Percentiles rank a stretch among this genome's conserved stretches.
Conservation (phyloP, 2,329 filamentous ascomycete genomes). For the Exophiala sp. region DNA sequence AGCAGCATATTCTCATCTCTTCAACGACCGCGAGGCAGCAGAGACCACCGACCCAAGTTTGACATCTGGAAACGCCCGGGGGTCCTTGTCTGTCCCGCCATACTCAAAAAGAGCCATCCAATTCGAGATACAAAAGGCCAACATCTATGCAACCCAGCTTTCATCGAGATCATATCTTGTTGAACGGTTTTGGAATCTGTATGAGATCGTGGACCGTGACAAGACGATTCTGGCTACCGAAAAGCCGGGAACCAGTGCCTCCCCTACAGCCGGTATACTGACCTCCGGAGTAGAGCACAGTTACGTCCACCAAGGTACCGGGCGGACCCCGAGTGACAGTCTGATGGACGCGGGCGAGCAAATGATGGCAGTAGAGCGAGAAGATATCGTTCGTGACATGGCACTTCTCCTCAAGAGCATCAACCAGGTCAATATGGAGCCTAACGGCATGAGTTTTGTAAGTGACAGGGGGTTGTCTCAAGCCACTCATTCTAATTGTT, state of each 20-base stretch:
- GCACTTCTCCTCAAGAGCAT: conserved; percentile 69
- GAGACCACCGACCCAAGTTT: conserved; percentile 10
- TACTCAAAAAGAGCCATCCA: conserved; percentile 47
- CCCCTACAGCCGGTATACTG: conserved; percentile 23
- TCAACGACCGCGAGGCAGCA: conserved; percentile 21
- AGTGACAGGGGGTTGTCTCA: conserved; percentile 31
- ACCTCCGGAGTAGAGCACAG: conserved; percentile 23
- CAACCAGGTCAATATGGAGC: conserved; percentile 78
- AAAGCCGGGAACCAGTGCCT: conserved; percentile 20
- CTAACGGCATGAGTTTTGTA: conserved; percentile 60
- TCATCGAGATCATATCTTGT: conserved; percentile 78
- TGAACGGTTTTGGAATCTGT: conserved; percentile 75
- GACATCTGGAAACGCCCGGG: conserved; percentile 14
- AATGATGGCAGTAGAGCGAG: conserved; percentile 66
- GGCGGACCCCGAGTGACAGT: conserved; percentile 26
- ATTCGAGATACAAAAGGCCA: conserved; percentile 86
- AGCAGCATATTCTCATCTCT: conserved; percentile 26
- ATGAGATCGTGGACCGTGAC: conserved; percentile 55
- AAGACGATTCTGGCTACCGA: conserved; percentile 20
- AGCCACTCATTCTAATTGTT: conserved; percentile 14
- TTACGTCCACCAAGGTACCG: conserved; percentile 16
- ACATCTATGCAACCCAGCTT: conserved; percentile 76
- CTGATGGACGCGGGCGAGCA: conserved; percentile 32
- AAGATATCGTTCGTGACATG: conserved; percentile 74
- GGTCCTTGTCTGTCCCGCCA: conserved; percentile 19